Evolutionary conservation across 176 grass and related monocot species (phyloP).

Genomic region (Microstegium vimineum): DNA sequence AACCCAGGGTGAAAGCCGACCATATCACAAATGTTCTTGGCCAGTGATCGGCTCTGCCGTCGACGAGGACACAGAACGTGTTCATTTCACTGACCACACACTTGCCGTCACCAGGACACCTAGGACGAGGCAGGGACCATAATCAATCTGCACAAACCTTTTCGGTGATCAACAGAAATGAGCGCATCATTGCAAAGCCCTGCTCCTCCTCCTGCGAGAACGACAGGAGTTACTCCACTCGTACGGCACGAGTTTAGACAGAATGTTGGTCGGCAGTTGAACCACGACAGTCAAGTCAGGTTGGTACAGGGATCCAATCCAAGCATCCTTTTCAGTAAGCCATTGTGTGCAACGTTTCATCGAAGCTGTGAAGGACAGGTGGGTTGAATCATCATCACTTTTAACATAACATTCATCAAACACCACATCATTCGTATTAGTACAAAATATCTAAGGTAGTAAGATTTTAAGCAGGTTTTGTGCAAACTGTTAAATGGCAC

Average conservation of each 20-base stretch:
- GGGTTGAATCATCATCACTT: not conserved
- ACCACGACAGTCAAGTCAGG: not conserved
- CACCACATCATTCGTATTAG: not conserved
- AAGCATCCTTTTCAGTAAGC: not conserved
- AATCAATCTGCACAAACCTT: not conserved
- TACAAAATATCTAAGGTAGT: conserved; percentile 10
- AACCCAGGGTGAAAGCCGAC: too few relatives aligned
- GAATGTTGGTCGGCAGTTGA: not conserved
- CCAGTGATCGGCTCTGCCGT: not conserved
- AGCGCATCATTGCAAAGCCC: not conserved
- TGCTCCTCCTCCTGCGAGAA: not conserved
- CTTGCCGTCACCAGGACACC: not conserved
- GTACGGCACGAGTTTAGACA: not conserved
- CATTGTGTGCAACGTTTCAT: not conserved
- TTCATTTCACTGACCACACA: not conserved
- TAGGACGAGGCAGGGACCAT: not conserved
- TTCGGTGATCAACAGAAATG: not conserved
- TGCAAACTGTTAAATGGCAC: not conserved
- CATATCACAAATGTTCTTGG: not conserved
- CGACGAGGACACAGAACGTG: not conserved
- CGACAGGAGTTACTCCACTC: not conserved
- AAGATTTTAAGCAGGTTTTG: not conserved
- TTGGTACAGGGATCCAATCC: not conserved
- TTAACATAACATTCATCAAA: not conserved
- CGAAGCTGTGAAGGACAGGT: not conserved